These are phyloP conservation scores for Phytophthora sojae DNA, from an alignment of 352 stramenopile species.

Conservation along the genomic window DNA sequence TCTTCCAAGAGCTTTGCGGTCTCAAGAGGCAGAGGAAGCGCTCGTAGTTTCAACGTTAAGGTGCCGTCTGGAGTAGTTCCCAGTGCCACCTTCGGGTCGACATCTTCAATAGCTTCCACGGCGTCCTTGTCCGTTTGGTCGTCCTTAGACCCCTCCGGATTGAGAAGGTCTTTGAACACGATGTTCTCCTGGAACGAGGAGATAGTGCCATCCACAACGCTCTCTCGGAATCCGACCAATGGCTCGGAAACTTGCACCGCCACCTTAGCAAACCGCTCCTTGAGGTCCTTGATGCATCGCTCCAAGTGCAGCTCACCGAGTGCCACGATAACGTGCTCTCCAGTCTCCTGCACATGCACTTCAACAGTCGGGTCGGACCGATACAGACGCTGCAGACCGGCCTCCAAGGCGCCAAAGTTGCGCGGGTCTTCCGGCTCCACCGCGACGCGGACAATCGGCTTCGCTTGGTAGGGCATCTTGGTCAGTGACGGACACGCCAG, in stretches of 20 bases:
- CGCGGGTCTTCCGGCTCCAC: constrained; percentile 90
- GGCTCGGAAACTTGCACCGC: constrained; percentile 86
- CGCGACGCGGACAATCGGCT: constrained; percentile 93
- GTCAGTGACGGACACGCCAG: constrained; percentile 85
- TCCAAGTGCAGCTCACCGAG: constrained; percentile 93
- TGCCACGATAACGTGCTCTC: constrained; percentile 92
- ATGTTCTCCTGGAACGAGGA: constrained; percentile 73
- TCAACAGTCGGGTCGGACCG: constrained; percentile 94
- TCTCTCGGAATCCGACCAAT: constrained; percentile 92
- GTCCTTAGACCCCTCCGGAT: constrained; percentile 24
- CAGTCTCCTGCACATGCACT: constrained; percentile 90
- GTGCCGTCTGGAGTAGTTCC: constrained; percentile 75
- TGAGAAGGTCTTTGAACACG: constrained; percentile 76
- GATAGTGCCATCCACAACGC: constrained; percentile 66
- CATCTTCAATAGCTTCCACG: not conserved
- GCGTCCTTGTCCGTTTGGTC: constrained; percentile 17
- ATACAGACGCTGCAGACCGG: constrained; percentile 91
- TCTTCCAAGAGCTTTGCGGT: constrained; percentile 84
- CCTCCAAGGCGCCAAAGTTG: constrained; percentile 87
- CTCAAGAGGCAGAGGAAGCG: constrained; percentile 72
- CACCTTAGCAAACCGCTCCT: constrained; percentile 89
- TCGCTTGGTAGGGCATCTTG: constrained; percentile 91
- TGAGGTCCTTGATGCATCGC: constrained; percentile 92
- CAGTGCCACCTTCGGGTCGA: constrained; percentile 47
- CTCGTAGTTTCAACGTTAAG: constrained; percentile 80